phyloP scores from a whole-genome alignment of 1,284 basidiomycete species.

The Microbotryum violaceum region DNA sequence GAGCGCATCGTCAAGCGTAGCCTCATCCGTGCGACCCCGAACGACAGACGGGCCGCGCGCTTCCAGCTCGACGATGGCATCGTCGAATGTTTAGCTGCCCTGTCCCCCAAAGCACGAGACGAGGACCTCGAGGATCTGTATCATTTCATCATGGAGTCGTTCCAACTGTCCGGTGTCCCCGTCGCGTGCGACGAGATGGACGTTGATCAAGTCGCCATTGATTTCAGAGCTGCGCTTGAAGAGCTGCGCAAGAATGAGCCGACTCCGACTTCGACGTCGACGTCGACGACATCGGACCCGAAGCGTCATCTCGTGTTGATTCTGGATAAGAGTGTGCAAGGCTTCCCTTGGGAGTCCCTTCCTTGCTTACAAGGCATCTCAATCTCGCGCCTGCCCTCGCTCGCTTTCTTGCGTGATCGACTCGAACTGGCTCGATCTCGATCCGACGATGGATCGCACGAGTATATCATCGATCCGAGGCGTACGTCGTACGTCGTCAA shows the following conservation, averaged over 20 bases:
- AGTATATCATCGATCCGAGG: conserved; percentile 55
- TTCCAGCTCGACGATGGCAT: conserved; percentile 58
- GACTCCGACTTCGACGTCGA: not conserved
- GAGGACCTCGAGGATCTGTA: conserved; percentile 93
- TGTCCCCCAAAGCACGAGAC: conserved; percentile 72
- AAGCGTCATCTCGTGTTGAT: conserved; percentile 58
- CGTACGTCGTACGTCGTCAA: conserved; percentile 83
- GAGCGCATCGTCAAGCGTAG: conserved; percentile 66
- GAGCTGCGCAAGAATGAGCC: conserved; percentile 45
- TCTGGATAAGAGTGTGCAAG: conserved; percentile 81
- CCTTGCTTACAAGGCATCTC: conserved; percentile 75
- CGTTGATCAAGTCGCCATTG: conserved; percentile 65
- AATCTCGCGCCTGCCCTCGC: conserved; percentile 80
- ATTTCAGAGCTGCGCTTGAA: conserved; percentile 49
- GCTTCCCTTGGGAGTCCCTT: conserved; percentile 93
- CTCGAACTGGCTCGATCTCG: conserved; percentile 49
- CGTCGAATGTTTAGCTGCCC: conserved; percentile 74
- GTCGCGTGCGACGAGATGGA: conserved; percentile 89
- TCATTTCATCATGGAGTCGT: conserved; percentile 88
- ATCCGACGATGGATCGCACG: conserved; percentile 29
- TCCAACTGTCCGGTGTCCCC: conserved; percentile 83
- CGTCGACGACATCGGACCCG: conserved; percentile 5
- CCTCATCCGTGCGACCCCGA: conserved; percentile 47
- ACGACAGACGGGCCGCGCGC: conserved; percentile 53
- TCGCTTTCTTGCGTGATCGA: conserved; percentile 80